These are phyloP conservation scores for Camelina neglecta DNA, from an alignment of 345 rosid species.

Conservation along the genomic window DNA sequence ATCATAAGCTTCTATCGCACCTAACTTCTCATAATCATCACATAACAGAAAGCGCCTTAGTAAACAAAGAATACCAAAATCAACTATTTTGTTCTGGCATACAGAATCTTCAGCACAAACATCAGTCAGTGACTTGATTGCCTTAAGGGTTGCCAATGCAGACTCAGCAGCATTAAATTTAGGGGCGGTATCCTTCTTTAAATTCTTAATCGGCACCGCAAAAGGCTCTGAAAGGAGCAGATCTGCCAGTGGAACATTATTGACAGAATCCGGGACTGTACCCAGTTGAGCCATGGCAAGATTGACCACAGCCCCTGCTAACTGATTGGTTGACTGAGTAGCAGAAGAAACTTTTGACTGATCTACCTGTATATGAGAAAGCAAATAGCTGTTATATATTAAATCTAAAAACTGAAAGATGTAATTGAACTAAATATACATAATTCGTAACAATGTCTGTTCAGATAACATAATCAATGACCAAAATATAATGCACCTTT, in stretches of 20 bases:
- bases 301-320: conserved; percentile 82
- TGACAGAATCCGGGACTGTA: conserved; percentile 53
- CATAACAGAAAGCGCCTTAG: conserved; percentile 76
- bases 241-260: conserved; percentile 69
- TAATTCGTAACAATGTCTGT: not conserved
- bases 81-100: conserved; percentile 69
- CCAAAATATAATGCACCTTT: conserved; percentile 57
- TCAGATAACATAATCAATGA: conserved; percentile 27
- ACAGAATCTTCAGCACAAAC: conserved; percentile 70
- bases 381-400: conserved; percentile 16
- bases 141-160: conserved; percentile 87
- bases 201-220: conserved; percentile 60
- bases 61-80: conserved; percentile 80
- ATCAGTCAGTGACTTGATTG: conserved; percentile 83
- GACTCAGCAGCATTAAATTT: conserved; percentile 84
- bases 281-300: conserved; percentile 72
- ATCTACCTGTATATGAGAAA: conserved; percentile 74
- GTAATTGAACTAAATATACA: conserved; percentile 17
- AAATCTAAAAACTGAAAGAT: conserved; percentile 5
- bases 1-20: conserved; percentile 90
- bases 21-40: conserved; percentile 94
- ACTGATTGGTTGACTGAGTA: conserved; percentile 67
- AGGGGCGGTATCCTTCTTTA: conserved; percentile 68
- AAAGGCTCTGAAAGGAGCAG: conserved; percentile 91
- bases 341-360: conserved; percentile 72